These are phyloP conservation scores for Gryganskiella cystojenkinii DNA, from an alignment of 192 early-diverging fungal genomes.

Conservation along the genomic window DNA sequence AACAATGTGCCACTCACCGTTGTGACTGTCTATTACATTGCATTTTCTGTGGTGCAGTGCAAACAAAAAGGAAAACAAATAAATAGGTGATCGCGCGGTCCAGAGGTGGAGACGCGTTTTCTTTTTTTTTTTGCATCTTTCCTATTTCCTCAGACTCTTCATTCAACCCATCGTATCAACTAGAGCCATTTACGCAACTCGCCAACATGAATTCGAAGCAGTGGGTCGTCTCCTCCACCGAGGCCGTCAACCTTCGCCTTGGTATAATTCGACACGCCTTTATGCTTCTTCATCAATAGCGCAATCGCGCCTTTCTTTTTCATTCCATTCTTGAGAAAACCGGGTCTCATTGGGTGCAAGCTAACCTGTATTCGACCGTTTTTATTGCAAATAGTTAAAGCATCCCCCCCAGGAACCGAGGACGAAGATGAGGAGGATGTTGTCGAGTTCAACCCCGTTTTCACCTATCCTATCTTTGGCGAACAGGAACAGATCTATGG, in stretches of 20 bases:
- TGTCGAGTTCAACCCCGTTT: conserved; percentile 80
- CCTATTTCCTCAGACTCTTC: background rate
- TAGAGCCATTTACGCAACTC: background rate
- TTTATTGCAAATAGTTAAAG: conserved; percentile 21
- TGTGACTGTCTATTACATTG: too few species aligned
- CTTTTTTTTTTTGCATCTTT: background rate
- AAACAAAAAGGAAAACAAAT: too few species aligned
- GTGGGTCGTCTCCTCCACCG: conserved; percentile 48
- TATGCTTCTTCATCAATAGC: background rate
- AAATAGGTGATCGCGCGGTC: too few species aligned
- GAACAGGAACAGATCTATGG: conserved; percentile 90
- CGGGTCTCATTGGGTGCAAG: background rate
- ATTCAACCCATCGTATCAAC: background rate
- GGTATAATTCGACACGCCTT: conserved; percentile 6
- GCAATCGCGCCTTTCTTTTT: background rate
- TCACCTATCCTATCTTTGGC: conserved; percentile 91
- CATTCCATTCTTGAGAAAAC: background rate
- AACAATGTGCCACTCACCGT: too few species aligned
- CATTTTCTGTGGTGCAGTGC: too few species aligned
- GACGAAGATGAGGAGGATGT: conserved; percentile 55
- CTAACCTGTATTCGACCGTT: background rate
- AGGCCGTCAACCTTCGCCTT: conserved; percentile 48
- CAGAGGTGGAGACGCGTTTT: too few species aligned
- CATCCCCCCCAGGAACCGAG: conserved; percentile 15
- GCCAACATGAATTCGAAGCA: conserved; percentile 39